phyloP scores from a whole-genome alignment of 345 rosid species.

The Eucalyptus lansdowneana region DNA sequence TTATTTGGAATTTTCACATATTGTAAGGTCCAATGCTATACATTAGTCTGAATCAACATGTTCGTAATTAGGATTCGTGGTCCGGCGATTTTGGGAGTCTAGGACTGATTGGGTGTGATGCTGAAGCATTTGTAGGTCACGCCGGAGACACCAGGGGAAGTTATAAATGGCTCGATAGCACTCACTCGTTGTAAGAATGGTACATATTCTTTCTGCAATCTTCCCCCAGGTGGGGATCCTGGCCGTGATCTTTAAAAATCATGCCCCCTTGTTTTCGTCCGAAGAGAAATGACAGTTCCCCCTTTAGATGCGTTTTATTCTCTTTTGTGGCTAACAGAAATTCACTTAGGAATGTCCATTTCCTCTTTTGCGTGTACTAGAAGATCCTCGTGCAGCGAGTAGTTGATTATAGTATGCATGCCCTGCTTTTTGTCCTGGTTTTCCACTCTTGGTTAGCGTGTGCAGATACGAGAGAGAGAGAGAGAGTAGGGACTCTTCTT shows the following conservation, averaged over 20 bases:
- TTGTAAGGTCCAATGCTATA: background rate
- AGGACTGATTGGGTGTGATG: background rate
- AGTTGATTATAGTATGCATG: background rate
- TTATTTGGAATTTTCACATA: background rate
- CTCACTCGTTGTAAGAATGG: conserved; percentile 13
- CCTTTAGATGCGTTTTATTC: background rate
- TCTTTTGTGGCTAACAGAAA: conserved; percentile 7
- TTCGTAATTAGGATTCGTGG: background rate
- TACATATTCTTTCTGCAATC: conserved; percentile 12
- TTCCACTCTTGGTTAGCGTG: background rate
- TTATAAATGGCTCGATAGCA: background rate
- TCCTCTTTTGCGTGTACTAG: background rate
- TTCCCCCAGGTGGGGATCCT: background rate
- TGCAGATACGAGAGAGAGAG: background rate
- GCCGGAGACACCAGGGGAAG: background rate
- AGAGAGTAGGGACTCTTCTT: background rate
- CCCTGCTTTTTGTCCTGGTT: background rate
- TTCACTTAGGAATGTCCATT: background rate
- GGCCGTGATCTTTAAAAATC: conserved; percentile 28
- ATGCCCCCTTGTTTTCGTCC: conserved; percentile 23
- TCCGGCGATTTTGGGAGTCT: background rate
- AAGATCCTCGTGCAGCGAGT: conserved; percentile 20
- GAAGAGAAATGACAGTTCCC: conserved; percentile 12
- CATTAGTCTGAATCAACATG: background rate
- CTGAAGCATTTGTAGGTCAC: background rate